These are phyloP conservation scores for Fusarium luffae DNA, from an alignment of 2,329 filamentous ascomycete species.

Conservation along the genomic window DNA sequence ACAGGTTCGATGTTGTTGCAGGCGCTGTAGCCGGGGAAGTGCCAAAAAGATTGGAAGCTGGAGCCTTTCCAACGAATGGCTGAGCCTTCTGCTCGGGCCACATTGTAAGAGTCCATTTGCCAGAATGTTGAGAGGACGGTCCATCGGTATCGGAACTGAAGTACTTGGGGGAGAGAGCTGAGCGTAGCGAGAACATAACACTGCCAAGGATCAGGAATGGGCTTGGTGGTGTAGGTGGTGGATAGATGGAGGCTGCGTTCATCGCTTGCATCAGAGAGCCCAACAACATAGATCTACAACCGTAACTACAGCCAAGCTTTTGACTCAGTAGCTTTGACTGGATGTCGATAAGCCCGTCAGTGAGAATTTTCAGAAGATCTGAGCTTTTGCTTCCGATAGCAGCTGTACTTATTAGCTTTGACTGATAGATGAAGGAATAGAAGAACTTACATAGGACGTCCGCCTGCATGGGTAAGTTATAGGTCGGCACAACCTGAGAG, in stretches of 20 bases:
- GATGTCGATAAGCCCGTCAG: neutral
- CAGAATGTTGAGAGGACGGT: neutral
- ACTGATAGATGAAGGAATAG: fast-evolving
- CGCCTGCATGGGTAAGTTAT: neutral
- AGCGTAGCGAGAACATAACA: neutral
- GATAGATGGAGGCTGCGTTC: neutral
- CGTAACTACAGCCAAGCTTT: neutral
- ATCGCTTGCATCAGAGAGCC: neutral
- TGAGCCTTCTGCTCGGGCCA: neutral
- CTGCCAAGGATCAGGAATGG: neutral
- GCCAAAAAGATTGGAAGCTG: too few relatives aligned
- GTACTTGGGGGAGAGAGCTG: neutral
- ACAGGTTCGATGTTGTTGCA: neutral
- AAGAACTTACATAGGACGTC: neutral
- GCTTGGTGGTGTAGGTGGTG: neutral
- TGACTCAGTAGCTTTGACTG: neutral
- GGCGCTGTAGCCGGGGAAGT: too few relatives aligned
- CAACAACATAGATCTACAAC: neutral
- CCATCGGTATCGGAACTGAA: neutral
- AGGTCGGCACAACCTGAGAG: neutral
- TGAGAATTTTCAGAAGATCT: fast-evolving
- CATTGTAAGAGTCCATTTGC: neutral
- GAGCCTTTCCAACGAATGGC: neutral
- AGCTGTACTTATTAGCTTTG: neutral
- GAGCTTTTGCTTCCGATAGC: neutral